Evolutionary conservation across 2,329 filamentous ascomycete genomes (phyloP).

Genomic region (Sarocladium brachiariae): DNA sequence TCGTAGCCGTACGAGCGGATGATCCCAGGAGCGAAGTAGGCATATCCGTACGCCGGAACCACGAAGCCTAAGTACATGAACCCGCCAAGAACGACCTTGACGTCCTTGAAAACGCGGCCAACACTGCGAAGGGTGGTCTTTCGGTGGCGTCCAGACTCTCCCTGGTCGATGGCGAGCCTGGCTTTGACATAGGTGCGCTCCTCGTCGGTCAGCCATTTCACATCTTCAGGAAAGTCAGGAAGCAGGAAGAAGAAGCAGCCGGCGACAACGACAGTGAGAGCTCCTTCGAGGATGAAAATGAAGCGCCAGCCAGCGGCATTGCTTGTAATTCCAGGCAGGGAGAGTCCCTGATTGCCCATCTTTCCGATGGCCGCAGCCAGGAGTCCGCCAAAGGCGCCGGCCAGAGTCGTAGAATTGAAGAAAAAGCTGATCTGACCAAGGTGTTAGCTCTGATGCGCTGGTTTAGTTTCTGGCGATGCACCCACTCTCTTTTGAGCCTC

Average conservation of each 20-base stretch:
- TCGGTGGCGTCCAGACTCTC: conserved; percentile 49
- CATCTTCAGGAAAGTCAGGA: conserved; percentile 68
- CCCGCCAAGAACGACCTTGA: conserved; percentile 65
- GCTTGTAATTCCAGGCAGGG: conserved; percentile 2
- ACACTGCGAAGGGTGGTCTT: conserved; percentile 54
- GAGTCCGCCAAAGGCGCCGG: conserved; percentile 79
- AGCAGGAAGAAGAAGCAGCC: conserved; percentile 62
- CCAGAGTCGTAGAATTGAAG: conserved; percentile 74
- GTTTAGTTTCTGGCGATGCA: too few relatives aligned
- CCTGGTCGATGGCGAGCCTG: conserved; percentile 62
- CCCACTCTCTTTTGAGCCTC: conserved; percentile 66
- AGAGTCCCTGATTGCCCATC: conserved; percentile 64
- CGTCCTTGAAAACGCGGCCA: conserved; percentile 61
- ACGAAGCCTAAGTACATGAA: conserved; percentile 79
- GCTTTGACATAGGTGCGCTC: conserved; percentile 61
- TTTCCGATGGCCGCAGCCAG: conserved; percentile 84
- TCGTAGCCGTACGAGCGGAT: conserved; percentile 59
- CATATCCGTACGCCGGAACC: conserved; percentile 70
- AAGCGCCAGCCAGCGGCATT: conserved; percentile 60
- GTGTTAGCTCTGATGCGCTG: too few relatives aligned
- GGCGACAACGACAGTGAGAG: conserved; percentile 54
- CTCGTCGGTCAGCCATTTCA: conserved; percentile 64
- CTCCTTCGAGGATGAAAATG: conserved; percentile 76
- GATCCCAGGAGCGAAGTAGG: conserved; percentile 70
- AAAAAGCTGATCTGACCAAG: conserved; percentile 95